phyloP scores from a whole-genome alignment of 805 yeast genomes.

The Suhomyces kilbournensis region DNA sequence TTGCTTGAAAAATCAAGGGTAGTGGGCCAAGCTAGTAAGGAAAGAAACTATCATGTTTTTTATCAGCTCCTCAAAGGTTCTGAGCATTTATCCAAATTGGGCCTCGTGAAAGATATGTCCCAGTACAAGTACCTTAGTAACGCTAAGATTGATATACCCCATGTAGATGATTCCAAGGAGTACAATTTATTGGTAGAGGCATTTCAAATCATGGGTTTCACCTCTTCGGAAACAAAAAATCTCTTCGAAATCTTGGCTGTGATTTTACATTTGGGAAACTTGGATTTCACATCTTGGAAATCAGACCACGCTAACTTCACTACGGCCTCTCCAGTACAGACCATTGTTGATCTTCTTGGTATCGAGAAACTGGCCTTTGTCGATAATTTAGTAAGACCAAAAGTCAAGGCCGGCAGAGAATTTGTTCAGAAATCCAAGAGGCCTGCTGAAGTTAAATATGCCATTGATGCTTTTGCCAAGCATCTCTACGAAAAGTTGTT shows the following conservation, averaged over 20 bases:
- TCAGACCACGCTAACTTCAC: constrained; percentile 75
- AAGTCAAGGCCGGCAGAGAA: constrained; percentile 89
- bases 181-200: constrained; percentile 63
- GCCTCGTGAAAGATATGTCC: constrained; percentile 37
- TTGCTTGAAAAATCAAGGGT: constrained; percentile 91
- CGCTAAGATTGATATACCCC: constrained; percentile 56
- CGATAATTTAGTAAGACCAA: constrained; percentile 66
- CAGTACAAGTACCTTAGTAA: constrained; percentile 57
- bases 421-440: constrained; percentile 75
- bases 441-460: constrained; percentile 73
- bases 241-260: constrained; percentile 69
- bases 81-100: constrained; percentile 45
- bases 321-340: constrained; percentile 47
- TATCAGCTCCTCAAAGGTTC: constrained; percentile 81
- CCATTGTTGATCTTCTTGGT: constrained; percentile 63
- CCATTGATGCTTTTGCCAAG: constrained; percentile 86
- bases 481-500: constrained; percentile 82
- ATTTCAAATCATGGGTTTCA: constrained; percentile 70
- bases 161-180: constrained; percentile 73
- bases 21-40: constrained; percentile 66
- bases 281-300: constrained; percentile 62
- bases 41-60: constrained; percentile 91
- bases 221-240: constrained; percentile 48
- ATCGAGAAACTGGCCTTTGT: constrained; percentile 51
- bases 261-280: constrained; percentile 82